These are phyloP conservation scores for Dalechampia spathulata DNA, from an alignment of 441 rosid species.

Conservation along the genomic window DNA sequence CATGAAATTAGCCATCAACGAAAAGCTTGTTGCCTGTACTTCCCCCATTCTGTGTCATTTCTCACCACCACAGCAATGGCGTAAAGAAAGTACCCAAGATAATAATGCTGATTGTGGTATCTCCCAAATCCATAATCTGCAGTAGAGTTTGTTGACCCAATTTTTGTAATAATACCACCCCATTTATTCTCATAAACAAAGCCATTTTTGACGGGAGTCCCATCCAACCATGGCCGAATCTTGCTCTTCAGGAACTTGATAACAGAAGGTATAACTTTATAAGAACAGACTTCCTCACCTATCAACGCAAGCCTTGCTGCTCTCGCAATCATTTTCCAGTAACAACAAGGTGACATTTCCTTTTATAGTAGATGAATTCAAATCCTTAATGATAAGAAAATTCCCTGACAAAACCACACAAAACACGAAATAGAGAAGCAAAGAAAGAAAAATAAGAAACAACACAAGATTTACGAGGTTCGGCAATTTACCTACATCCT, in stretches of 20 bases:
- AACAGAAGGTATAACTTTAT: constrained; percentile 58
- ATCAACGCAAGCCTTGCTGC: constrained; percentile 86
- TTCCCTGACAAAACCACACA: too few relatives aligned
- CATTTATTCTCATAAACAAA: constrained; percentile 72
- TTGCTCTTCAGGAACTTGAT: constrained; percentile 58
- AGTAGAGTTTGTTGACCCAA: constrained; percentile 53
- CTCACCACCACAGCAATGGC: constrained; percentile 81
- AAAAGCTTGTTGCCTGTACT: constrained; percentile 70
- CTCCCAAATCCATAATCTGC: constrained; percentile 88
- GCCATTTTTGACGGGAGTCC: constrained; percentile 62
- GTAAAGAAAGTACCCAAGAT: constrained; percentile 82
- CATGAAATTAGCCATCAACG: constrained; percentile 83
- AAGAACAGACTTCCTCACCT: constrained; percentile 65
- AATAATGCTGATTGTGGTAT: constrained; percentile 77
- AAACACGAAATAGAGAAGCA: too few relatives aligned
- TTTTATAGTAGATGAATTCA: constrained; percentile 42
- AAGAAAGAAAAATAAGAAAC: too few relatives aligned
- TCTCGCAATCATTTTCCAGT: constrained; percentile 74
- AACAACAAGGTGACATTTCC: constrained; percentile 66
- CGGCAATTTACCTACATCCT: too few relatives aligned
- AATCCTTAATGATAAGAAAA: too few relatives aligned
- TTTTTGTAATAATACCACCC: constrained; percentile 86
- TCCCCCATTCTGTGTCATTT: constrained; percentile 85
- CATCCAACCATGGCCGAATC: constrained; percentile 85
- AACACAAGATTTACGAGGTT: too few relatives aligned